A percentile compares a stretch with the other conserved stretches of the same genome.
Evolutionary conservation across 306 rosid genomes (phyloP).

Genomic region (Alnus rubra): DNA sequence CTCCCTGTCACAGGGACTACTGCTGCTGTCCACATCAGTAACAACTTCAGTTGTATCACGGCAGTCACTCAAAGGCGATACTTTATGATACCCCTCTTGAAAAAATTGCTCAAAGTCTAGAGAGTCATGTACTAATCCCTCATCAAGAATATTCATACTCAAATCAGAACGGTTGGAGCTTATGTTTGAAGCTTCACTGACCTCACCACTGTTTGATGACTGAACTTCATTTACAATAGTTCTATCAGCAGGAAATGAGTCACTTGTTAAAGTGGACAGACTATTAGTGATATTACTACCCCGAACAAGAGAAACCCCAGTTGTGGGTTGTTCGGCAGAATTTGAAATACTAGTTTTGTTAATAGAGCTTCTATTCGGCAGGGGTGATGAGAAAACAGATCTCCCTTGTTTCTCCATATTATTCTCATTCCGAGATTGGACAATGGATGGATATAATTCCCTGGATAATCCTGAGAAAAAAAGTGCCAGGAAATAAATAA

Average conservation of each 20-base stretch:
- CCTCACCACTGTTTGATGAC: slow-evolving; percentile 45
- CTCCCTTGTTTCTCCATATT: slow-evolving; percentile 42
- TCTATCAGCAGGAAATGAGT: slow-evolving; percentile 44
- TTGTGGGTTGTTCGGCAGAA: slow-evolving; percentile 37
- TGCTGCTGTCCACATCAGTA: slow-evolving; percentile 64
- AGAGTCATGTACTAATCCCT: slow-evolving; percentile 59
- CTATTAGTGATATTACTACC: slow-evolving; percentile 31
- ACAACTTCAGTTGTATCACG: slow-evolving; percentile 54
- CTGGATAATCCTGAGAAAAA: slow-evolving; percentile 35
- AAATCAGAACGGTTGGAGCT: slow-evolving; percentile 59
- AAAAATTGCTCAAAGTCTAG: slow-evolving; percentile 67
- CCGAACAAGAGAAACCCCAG: slow-evolving; percentile 33
- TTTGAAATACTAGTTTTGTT: slow-evolving; percentile 37
- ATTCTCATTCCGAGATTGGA: slow-evolving; percentile 39
- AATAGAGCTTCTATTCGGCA: slow-evolving; percentile 34
- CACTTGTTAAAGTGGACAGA: slow-evolving; percentile 38
- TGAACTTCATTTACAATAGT: slow-evolving; percentile 46
- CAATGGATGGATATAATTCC: slow-evolving; percentile 35
- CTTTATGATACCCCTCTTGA: slow-evolving; percentile 82
- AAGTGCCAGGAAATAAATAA: slow-evolving; percentile 16
- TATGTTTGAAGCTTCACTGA: slow-evolving; percentile 50
- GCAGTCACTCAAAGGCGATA: slow-evolving; percentile 43
- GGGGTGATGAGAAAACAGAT: slow-evolving; percentile 40
- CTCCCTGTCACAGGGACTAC: slow-evolving; percentile 68
- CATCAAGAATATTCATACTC: slow-evolving; percentile 61